Conservation (phyloP, 495 filamentous ascomycete species). For the Rostrohypoxylon terebratum region DNA sequence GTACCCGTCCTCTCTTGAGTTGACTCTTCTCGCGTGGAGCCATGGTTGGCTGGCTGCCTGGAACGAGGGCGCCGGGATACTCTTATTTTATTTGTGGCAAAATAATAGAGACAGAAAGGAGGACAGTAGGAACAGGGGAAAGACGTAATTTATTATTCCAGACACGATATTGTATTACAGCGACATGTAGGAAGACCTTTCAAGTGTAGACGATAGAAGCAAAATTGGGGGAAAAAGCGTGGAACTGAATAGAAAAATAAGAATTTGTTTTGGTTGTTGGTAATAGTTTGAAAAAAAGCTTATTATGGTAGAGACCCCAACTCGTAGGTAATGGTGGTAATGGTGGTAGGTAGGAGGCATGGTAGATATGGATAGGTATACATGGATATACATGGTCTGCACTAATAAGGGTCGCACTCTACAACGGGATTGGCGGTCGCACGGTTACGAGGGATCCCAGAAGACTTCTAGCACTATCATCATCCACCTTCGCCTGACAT, state of each 20-base stretch:
- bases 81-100: constrained; percentile 7
- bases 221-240: not conserved
- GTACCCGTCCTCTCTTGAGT: constrained; percentile 65
- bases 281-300: constrained; percentile 16
- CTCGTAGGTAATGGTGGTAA: no score
- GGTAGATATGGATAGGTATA: no score
- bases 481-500: constrained; percentile 6
- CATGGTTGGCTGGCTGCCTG: constrained; percentile 54
- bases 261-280: constrained; percentile 11
- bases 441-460: not conserved
- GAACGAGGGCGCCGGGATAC: constrained; percentile 17
- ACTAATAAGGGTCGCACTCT: constrained; percentile 8
- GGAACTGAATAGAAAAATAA: constrained; percentile 9
- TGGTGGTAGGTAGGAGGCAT: no score
- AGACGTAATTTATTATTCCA: not conserved
- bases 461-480: constrained; percentile 34
- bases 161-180: not conserved
- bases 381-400: constrained; percentile 6
- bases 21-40: constrained; percentile 68
- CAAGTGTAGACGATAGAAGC: not conserved
- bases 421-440: constrained; percentile 26
- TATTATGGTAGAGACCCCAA: constrained; percentile 23
- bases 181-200: not conserved
- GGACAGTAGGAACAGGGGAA: not conserved
- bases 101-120: not conserved